Conservation (phyloP, 352 stramenopile genomes). For the Phytophthora lateralis region DNA sequence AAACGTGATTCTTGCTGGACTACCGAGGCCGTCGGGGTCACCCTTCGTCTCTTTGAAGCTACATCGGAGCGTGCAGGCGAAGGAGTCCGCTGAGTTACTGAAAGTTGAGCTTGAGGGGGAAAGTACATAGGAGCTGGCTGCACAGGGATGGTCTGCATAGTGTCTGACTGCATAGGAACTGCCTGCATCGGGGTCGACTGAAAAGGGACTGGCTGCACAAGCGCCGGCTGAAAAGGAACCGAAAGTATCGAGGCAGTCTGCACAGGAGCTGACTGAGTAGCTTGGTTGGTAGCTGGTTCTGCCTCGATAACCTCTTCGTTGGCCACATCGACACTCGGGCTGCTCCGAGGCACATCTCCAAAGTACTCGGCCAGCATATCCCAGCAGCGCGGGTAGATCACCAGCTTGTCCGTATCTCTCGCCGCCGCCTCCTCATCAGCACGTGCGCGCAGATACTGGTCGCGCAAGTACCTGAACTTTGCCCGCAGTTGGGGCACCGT, state of each 20-base stretch:
- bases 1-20: conserved; percentile 2
- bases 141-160: neutral
- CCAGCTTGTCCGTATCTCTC: conserved; percentile 13
- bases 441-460: conserved; percentile 24
- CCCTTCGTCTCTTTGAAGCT: conserved; percentile 18
- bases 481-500: conserved; percentile 28
- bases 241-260: neutral
- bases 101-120: conserved; percentile 4
- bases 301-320: neutral
- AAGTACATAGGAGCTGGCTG: conserved; percentile 2
- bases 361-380: conserved; percentile 35
- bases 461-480: conserved; percentile 33
- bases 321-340: conserved; percentile 2
- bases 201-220: neutral
- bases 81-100: neutral
- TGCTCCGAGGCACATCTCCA: conserved; percentile 5
- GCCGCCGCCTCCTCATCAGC: conserved; percentile 19
- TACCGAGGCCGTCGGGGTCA: neutral
- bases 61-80: conserved; percentile 1
- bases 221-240: neutral
- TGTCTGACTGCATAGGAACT: conserved; percentile 1
- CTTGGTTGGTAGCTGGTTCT: conserved; percentile 7
- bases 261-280: conserved; percentile 1
- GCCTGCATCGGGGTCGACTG: conserved; percentile 8
- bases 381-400: conserved; percentile 35